These are phyloP conservation scores for Jasminum sambac DNA, from an alignment of 257 asterid species.

Conservation along the genomic window DNA sequence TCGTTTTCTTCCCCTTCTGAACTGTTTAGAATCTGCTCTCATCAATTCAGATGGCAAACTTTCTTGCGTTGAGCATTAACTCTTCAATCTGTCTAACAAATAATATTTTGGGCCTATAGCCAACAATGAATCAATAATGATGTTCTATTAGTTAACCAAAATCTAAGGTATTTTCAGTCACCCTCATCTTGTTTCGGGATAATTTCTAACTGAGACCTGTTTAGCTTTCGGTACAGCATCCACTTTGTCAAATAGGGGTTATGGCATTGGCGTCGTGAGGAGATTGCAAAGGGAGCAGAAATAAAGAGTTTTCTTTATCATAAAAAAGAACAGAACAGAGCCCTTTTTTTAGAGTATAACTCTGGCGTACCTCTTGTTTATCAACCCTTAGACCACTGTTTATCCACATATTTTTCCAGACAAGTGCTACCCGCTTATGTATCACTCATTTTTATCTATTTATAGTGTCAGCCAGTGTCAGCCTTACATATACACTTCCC, in stretches of 20 bases:
- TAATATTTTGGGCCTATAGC: conserved; percentile 6
- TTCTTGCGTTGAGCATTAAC: not conserved
- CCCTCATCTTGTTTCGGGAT: conserved; percentile 5
- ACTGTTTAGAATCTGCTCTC: not conserved
- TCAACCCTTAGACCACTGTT: too few species aligned
- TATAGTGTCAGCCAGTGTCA: too few species aligned
- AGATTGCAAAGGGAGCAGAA: not conserved
- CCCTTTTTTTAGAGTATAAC: not conserved
- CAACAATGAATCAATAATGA: conserved; percentile 18
- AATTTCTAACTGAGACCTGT: not conserved
- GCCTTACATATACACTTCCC: too few species aligned
- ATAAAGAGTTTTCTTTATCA: not conserved
- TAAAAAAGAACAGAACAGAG: not conserved
- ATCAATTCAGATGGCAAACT: conserved; percentile 3
- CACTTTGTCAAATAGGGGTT: not conserved
- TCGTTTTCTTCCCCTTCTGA: not conserved
- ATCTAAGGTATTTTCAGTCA: conserved; percentile 14
- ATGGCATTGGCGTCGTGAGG: not conserved
- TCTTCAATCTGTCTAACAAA: conserved; percentile 4
- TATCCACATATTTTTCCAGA: too few species aligned
- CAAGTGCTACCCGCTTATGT: too few species aligned
- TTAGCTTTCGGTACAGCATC: not conserved
- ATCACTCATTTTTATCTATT: too few species aligned
- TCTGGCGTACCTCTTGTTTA: too few species aligned
- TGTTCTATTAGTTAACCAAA: conserved; percentile 8